These are phyloP conservation scores for Colletotrichum abscissum DNA, from an alignment of 2,329 filamentous ascomycete genomes.

Conservation along the genomic window DNA sequence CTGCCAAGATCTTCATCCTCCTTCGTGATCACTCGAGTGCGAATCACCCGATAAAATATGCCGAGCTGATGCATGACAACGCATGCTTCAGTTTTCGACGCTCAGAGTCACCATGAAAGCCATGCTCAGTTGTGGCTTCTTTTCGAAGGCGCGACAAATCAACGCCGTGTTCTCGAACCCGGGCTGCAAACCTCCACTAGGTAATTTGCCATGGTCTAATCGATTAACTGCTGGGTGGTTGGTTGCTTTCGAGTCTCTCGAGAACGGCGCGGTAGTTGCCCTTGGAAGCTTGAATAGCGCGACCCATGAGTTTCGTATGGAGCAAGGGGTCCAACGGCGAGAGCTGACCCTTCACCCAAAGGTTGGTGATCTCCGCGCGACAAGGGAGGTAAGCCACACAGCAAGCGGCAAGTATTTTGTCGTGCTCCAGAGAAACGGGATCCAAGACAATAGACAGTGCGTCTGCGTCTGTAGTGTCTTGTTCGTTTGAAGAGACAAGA, in stretches of 20 bases:
- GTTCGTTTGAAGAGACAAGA: conserved; percentile 61
- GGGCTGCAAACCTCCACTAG: neutral
- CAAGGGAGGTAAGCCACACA: conserved; percentile 89
- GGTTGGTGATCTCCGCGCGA: conserved; percentile 90
- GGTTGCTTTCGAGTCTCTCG: conserved; percentile 26
- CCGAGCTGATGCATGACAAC: neutral
- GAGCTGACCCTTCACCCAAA: conserved; percentile 87
- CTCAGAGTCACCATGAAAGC: neutral
- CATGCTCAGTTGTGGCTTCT: neutral
- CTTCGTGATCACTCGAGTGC: no score
- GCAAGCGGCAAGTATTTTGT: conserved; percentile 82
- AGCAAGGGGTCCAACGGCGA: conserved; percentile 50
- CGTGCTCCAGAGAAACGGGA: conserved; percentile 84
- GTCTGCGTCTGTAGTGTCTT: conserved; percentile 26
- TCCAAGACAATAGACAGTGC: conserved; percentile 72
- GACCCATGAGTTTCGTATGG: conserved; percentile 49
- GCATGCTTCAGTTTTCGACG: neutral
- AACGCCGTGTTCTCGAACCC: neutral
- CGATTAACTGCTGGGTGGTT: conserved; percentile 11
- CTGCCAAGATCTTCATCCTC: no score
- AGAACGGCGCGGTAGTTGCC: conserved; percentile 40
- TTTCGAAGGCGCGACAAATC: neutral
- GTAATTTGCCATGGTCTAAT: neutral
- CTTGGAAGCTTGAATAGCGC: conserved; percentile 55
- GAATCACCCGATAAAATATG: neutral